Evolutionary conservation across 768 basidiomycete species (phyloP).

Genomic region (Russula lepida): DNA sequence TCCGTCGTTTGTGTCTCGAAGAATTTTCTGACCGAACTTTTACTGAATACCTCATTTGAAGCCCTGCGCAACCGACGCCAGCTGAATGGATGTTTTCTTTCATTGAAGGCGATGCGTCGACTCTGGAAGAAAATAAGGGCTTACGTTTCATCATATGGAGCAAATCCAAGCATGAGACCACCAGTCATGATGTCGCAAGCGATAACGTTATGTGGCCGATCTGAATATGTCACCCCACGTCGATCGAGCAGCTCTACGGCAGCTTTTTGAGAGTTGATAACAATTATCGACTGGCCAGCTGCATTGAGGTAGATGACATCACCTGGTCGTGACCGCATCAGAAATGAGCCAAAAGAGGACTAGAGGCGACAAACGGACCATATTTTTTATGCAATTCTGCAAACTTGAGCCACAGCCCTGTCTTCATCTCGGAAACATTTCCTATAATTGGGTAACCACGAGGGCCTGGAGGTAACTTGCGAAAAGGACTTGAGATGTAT

Average conservation of each 20-base stretch:
- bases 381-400: background rate
- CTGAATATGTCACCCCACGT: background rate
- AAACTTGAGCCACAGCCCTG: background rate
- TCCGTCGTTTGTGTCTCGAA: background rate
- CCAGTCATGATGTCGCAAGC: background rate
- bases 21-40: background rate
- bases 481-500: background rate
- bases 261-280: background rate
- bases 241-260: background rate
- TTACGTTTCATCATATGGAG: background rate
- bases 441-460: background rate
- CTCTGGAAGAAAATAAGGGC: background rate
- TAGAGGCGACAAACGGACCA: background rate
- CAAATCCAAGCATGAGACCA: background rate
- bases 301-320: background rate
- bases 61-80: background rate
- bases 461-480: background rate
- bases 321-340: background rate
- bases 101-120: too few relatives aligned
- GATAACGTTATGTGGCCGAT: background rate
- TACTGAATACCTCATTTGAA: background rate
- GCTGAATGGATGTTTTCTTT: background rate
- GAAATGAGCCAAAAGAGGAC: background rate
- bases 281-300: background rate
- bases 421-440: background rate